phyloP scores from a whole-genome alignment of 768 basidiomycete genomes.

The Boletellus ananiceps region DNA sequence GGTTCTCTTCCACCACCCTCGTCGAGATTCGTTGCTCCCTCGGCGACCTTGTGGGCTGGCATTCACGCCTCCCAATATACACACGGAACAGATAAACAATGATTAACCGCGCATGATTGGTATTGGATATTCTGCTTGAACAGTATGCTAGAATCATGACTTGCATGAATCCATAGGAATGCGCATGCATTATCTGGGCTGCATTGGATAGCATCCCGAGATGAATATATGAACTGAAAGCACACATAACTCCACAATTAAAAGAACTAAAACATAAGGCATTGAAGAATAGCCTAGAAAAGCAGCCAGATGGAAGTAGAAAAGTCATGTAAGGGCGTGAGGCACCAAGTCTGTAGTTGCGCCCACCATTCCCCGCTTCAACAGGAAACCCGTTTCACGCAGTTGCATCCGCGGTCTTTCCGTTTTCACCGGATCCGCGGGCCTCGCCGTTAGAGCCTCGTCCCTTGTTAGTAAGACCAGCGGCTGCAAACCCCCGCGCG shows the following conservation, averaged over 20 bases:
- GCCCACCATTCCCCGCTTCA: conserved; percentile 17
- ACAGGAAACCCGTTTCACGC: conserved; percentile 20
- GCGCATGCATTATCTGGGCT: conserved; percentile 19
- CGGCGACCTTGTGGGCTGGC: no score
- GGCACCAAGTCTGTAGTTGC: conserved; percentile 14
- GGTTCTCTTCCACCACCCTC: no score
- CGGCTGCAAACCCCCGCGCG: conserved; percentile 63
- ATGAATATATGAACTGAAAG: conserved; percentile 20
- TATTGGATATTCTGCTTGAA: neutral
- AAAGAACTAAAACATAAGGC: conserved; percentile 12
- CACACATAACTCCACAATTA: conserved; percentile 20
- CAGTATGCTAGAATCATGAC: neutral
- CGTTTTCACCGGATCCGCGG: conserved; percentile 27
- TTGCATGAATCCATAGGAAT: conserved; percentile 12
- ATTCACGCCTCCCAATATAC: no score
- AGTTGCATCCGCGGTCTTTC: conserved; percentile 20
- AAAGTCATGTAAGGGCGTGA: conserved; percentile 18
- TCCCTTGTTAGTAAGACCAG: conserved; percentile 50
- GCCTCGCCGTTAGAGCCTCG: conserved; percentile 29
- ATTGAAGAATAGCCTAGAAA: conserved; percentile 7
- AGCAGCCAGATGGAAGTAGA: conserved; percentile 6
- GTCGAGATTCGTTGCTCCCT: no score
- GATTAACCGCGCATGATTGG: neutral
- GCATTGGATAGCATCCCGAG: conserved; percentile 13
- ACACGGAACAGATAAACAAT: no score